phyloP scores from a whole-genome alignment of 306 rosid species.

The Cicer bijugum region DNA sequence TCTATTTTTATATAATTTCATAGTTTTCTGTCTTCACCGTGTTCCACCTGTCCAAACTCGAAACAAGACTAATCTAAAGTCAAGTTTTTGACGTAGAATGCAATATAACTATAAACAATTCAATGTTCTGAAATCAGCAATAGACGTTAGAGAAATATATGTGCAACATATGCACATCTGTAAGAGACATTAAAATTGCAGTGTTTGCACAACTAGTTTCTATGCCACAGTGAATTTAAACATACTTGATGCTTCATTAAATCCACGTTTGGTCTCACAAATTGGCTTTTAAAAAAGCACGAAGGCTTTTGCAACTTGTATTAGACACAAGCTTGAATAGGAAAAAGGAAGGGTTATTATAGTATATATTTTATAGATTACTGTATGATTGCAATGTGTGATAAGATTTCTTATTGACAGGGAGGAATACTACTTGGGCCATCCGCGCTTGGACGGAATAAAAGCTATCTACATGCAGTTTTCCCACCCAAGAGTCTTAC shows the following conservation, averaged over 20 bases:
- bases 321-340: conserved; percentile 24
- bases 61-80: not conserved
- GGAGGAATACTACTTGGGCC: conserved; percentile 91
- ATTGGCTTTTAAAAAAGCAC: not conserved
- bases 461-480: conserved; percentile 58
- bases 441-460: conserved; percentile 79
- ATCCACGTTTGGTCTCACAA: not conserved
- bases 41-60: conserved; percentile 16
- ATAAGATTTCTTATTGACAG: conserved; percentile 50
- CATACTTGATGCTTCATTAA: not conserved
- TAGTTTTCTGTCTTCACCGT: not conserved
- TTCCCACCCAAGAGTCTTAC: conserved; percentile 82
- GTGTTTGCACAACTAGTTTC: not conserved
- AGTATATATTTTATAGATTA: not conserved
- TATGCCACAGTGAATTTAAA: not conserved
- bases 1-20: conserved; percentile 2
- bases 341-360: not conserved
- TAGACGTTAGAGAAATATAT: conserved; percentile 12
- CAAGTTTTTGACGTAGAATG: conserved; percentile 12
- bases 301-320: not conserved
- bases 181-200: not conserved
- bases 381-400: conserved; percentile 17
- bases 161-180: conserved; percentile 19
- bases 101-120: conserved; percentile 6
- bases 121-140: not conserved